These are phyloP conservation scores for Lactuca saligna DNA, from an alignment of 129 eudicot species.

Conservation along the genomic window DNA sequence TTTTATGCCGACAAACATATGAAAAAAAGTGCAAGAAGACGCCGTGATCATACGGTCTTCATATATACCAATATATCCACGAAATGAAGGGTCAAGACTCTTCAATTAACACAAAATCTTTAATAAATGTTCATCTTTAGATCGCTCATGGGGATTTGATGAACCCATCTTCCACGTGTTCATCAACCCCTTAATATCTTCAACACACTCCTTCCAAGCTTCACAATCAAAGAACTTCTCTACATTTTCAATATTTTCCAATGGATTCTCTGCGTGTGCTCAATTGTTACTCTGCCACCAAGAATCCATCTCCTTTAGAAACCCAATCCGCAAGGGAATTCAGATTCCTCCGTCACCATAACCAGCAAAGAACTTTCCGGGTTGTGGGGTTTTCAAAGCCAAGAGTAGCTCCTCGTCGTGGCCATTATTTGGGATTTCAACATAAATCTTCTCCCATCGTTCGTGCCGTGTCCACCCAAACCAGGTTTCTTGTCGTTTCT, in stretches of 20 bases:
- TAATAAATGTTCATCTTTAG: conserved; percentile 8
- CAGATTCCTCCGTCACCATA: conserved; percentile 28
- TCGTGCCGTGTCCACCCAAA: conserved; percentile 44
- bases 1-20: background rate
- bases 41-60: conserved; percentile 24
- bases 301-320: conserved; percentile 25
- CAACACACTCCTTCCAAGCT: background rate
- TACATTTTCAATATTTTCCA: background rate
- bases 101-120: conserved; percentile 26
- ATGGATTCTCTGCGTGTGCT: conserved; percentile 63
- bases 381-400: conserved; percentile 19
- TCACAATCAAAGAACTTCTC: background rate
- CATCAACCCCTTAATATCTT: conserved; percentile 22
- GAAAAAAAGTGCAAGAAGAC: conserved; percentile 18
- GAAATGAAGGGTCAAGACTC: conserved; percentile 24
- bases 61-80: conserved; percentile 19
- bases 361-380: conserved; percentile 26
- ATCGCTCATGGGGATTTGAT: conserved; percentile 42
- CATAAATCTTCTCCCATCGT: conserved; percentile 26
- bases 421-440: conserved; percentile 23
- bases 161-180: conserved; percentile 32
- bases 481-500: conserved; percentile 33
- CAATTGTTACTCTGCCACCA: conserved; percentile 36
- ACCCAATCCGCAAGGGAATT: conserved; percentile 31
- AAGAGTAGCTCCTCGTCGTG: conserved; percentile 4